Base-by-base conservation (phyloP, 306 rosid genomes). In the Senna tora region DNA sequence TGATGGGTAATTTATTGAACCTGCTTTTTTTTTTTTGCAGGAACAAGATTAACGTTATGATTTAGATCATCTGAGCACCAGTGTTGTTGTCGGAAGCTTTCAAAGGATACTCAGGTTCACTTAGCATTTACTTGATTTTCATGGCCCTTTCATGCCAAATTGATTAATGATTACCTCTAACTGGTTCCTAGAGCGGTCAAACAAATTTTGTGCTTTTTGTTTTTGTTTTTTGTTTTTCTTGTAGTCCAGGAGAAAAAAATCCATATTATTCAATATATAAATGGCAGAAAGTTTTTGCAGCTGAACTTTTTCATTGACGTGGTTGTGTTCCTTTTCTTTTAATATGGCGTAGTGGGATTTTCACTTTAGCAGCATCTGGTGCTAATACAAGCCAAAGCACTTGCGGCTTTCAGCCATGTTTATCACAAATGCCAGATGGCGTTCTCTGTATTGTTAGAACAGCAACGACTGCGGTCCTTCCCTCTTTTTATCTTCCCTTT, bases 1-100 rank as follows among this genome's bases (percentile, higher is more conserved):
- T 36, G 54, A 14, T 42, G 58, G 16, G 50, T 81, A 46, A 75
- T 74, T 81, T 76, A 68, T 73, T 62, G 61, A 69, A 61, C 61
- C 30, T 78, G 42, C 10, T 73, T 13, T 62, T 30, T 71, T n/a
- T n/a, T 74, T 74, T 76, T 75, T 60, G 67, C 90, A 91, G 97
- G 97, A 84, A 66, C 70, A 17, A 57, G 90, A 75, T 56, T 87
- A 58, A 79, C 52, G 61, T 39, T 74, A 13, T 38, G 1, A 51
- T 58, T n/a, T 39, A 22, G 54, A 38, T 62, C 75, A 14, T 80
- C 75, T 53, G 54, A 76, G 60, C 75, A 16, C 70, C 47, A 55
- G 20, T 53, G 64, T 62, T 39, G 7, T 67, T 34, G 42, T 71
- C 79, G 63, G 57, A 75, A 77, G 84, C 72, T 62, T 68, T 65